Base-by-base conservation (phyloP, 176 grass and related monocot species). In the Pontederia crassipes region DNA sequence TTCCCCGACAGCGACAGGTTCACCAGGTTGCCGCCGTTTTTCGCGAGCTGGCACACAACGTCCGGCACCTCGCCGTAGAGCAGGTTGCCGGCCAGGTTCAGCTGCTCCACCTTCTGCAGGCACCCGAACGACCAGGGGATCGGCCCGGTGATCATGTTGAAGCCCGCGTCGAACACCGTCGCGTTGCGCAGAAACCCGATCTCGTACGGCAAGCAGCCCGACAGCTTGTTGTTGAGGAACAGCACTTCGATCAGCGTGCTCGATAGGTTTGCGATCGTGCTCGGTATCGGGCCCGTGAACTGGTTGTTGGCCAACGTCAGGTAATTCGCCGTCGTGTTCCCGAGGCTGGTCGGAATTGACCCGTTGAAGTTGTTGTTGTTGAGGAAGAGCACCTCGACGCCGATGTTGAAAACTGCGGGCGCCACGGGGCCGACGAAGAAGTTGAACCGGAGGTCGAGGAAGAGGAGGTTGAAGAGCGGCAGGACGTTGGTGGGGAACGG, bases 161-260 rank as follows among this genome's bases (percentile, higher is more conserved):
- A 65, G 2, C 62, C 62, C 2, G 62, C 62, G 18, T 65, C 62
- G 48, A 65, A 65, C 20, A 65, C 62, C 62, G 46, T 65, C 47
- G 62, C 46, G 11, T 10, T 28, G 13, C 12, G 11, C 2, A 62
- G 59, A 6, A 47, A 10, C 46, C 59, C 59, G 35, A 62, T 62
- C 27, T 59, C 57, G 57, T 29, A 28, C 27, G 57, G 57, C 20
- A 65, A 26, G 47, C 62, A 65, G 47, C 48, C 62, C 11, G 62
- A 65, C 47, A 65, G 46, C 20, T 14, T 65, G 62, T 65, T 65
- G 62, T 65, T 65, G 46, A 65, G 62, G 62, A 65, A 28, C 12
- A 65, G 62, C 62, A 65, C 62, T 24, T 65, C 62, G 45, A 65
- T 9, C 16, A 65, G 48, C 8, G 62, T 65, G 14, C 28, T 51